phyloP scores from a whole-genome alignment of 2,329 filamentous ascomycete species.

The Verticillium dahliae region DNA sequence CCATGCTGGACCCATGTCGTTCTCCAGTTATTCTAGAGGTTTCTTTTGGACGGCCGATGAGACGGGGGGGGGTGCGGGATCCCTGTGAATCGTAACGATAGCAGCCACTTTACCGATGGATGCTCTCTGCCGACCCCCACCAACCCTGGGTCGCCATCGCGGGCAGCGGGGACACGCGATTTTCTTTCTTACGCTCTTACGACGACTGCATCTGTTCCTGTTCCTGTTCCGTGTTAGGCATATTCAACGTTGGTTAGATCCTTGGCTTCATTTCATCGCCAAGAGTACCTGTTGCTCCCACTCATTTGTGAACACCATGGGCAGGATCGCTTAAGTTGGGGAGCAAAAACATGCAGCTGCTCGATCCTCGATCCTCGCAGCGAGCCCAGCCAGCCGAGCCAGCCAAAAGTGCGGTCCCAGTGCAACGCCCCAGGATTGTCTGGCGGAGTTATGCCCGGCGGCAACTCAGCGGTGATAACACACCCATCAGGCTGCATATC shows the following conservation, averaged over 20 bases:
- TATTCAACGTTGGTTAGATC: too few relatives aligned
- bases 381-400: too few relatives aligned
- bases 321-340: too few relatives aligned
- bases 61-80: background rate
- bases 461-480: background rate
- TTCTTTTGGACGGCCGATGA: background rate
- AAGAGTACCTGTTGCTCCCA: too few relatives aligned
- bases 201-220: background rate
- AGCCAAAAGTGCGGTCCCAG: too few relatives aligned
- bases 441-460: too few relatives aligned
- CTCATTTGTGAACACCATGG: too few relatives aligned
- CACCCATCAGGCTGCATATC: background rate
- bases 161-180: background rate
- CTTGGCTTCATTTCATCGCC: too few relatives aligned
- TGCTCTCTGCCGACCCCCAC: background rate
- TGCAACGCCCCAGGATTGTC: too few relatives aligned
- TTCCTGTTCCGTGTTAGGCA: too few relatives aligned
- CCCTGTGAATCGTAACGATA: background rate
- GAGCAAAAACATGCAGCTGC: too few relatives aligned
- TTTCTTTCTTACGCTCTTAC: background rate
- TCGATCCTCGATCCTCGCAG: too few relatives aligned
- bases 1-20: background rate
- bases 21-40: background rate
- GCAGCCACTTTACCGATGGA: background rate
- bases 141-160: background rate